These are phyloP conservation scores for Stenocarpella maydis DNA, from an alignment of 2,329 filamentous ascomycete genomes.

Conservation along the genomic window DNA sequence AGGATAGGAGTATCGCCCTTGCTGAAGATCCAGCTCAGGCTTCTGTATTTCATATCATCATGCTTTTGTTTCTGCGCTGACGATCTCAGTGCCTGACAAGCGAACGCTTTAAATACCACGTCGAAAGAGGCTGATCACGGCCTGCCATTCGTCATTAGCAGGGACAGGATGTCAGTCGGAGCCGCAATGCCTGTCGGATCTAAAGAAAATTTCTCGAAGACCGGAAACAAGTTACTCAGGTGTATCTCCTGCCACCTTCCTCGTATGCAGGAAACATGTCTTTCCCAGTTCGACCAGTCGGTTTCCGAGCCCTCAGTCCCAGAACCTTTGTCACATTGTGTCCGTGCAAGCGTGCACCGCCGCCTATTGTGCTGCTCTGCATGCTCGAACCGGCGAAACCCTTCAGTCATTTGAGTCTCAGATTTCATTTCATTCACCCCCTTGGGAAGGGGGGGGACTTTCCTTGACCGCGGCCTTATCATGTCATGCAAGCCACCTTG, in stretches of 20 bases:
- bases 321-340: slow-evolving; percentile 14
- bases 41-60: background rate
- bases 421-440: background rate
- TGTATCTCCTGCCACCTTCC: background rate
- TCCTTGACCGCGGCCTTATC: background rate
- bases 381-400: background rate
- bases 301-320: slow-evolving; percentile 3
- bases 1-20: background rate
- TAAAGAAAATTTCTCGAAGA: background rate
- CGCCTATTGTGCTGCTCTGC: background rate
- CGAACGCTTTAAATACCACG: background rate
- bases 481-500: slow-evolving; percentile 12
- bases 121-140: background rate
- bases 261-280: slow-evolving; percentile 1
- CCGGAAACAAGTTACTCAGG: background rate
- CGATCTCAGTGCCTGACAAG: slow-evolving; percentile 3
- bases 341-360: slow-evolving; percentile 7
- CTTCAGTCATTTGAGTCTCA: background rate
- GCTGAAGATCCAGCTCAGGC: background rate
- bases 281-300: slow-evolving; percentile 5
- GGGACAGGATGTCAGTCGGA: background rate
- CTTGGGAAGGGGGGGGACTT: background rate
- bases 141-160: background rate
- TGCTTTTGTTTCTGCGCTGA: background rate
- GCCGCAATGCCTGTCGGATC: background rate